phyloP scores from a whole-genome alignment of 768 basidiomycete species.

The Leccinum arenicola region DNA sequence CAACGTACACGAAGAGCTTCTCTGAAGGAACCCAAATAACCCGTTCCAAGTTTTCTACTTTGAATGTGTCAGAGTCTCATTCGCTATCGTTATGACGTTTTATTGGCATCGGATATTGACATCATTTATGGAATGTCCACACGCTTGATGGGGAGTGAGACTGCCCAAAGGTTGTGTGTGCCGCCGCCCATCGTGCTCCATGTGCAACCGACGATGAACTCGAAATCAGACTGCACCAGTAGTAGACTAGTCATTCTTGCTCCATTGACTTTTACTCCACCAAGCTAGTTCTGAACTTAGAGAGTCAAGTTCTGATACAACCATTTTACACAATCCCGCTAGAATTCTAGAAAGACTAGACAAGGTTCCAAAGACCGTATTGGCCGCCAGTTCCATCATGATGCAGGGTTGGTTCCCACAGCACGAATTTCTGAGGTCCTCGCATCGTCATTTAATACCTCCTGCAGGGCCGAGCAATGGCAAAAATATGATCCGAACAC shows the following conservation, averaged over 20 bases:
- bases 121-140: neutral
- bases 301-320: neutral
- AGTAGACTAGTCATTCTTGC: neutral
- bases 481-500: conserved; percentile 6
- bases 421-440: neutral
- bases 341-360: neutral
- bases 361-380: neutral
- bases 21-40: conserved; percentile 21
- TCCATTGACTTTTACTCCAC: neutral
- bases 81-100: neutral
- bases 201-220: neutral
- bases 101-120: neutral
- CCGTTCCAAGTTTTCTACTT: neutral
- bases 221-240: neutral
- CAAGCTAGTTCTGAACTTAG: neutral
- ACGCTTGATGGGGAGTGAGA: neutral
- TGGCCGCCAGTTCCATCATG: neutral
- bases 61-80: neutral
- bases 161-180: neutral
- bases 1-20: conserved; percentile 52
- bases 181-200: neutral
- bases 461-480: neutral
- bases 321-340: neutral
- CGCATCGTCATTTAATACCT: neutral
- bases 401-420: neutral